These are phyloP conservation scores for Chlamydomonas urium DNA, from an alignment of 139 green algal genomes.

Conservation along the genomic window DNA sequence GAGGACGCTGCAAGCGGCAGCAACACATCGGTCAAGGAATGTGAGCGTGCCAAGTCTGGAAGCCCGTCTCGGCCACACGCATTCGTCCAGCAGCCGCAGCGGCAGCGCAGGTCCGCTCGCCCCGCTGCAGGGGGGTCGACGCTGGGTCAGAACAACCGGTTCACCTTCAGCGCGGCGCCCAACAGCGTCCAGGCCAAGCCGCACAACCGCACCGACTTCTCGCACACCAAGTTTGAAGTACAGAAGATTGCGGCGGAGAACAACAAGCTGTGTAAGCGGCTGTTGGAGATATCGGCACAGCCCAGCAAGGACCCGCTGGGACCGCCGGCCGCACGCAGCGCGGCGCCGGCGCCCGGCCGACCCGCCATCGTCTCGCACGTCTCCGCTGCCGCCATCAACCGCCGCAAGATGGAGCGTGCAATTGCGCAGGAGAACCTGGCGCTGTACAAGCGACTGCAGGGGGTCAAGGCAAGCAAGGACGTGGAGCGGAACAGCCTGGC, in stretches of 20 bases:
- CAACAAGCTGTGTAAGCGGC: slow-evolving; percentile 35
- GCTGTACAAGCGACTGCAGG: slow-evolving; percentile 43
- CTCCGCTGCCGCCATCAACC: too few species aligned
- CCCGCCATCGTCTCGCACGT: neutral
- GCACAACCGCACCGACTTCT: slow-evolving; percentile 11
- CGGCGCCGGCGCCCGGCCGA: neutral
- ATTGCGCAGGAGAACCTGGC: slow-evolving; percentile 48
- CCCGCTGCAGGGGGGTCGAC: too few species aligned
- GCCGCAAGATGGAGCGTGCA: slow-evolving; percentile 27
- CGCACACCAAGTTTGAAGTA: slow-evolving; percentile 8
- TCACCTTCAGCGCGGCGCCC: slow-evolving; percentile 12
- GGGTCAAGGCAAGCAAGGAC: slow-evolving; percentile 25
- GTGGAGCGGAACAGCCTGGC: slow-evolving; percentile 18
- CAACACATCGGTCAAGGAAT: too few species aligned
- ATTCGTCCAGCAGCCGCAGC: neutral
- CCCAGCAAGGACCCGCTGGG: neutral
- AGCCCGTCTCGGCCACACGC: neutral
- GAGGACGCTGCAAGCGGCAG: too few species aligned
- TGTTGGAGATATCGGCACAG: slow-evolving; percentile 33
- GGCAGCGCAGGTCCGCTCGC: too few species aligned
- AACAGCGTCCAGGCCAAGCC: slow-evolving; percentile 18
- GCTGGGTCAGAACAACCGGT: neutral
- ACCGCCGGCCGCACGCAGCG: neutral
- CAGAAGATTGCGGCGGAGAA: slow-evolving; percentile 30
- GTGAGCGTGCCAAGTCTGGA: too few species aligned